phyloP scores from a whole-genome alignment of 352 stramenopile species.

The Phytophthora cryptogea region DNA sequence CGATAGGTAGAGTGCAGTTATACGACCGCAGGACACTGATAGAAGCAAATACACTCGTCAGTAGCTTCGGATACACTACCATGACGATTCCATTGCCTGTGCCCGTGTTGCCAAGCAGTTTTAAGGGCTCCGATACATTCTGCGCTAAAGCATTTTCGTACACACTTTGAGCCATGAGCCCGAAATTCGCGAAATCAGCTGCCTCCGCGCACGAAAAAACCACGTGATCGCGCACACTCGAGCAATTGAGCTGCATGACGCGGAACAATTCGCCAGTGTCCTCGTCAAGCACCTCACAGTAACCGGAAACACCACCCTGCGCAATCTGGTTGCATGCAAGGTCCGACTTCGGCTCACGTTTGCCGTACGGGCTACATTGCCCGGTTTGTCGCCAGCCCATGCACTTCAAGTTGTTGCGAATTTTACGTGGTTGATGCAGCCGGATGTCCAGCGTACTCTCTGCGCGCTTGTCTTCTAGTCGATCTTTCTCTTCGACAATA shows the following conservation, averaged over 20 bases:
- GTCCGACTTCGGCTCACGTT: constrained; percentile 56
- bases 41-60: constrained; percentile 71
- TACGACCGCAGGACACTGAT: constrained; percentile 51
- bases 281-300: constrained; percentile 66
- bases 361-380: constrained; percentile 47
- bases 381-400: constrained; percentile 68
- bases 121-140: constrained; percentile 17
- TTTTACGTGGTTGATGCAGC: constrained; percentile 30
- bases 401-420: constrained; percentile 51
- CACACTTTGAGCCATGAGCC: constrained; percentile 35
- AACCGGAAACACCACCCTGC: constrained; percentile 49
- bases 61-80: constrained; percentile 70
- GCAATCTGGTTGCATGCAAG: constrained; percentile 52
- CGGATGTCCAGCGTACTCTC: constrained; percentile 41
- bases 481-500: constrained; percentile 34
- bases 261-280: constrained; percentile 64
- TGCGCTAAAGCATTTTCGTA: constrained; percentile 31
- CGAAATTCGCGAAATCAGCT: constrained; percentile 69
- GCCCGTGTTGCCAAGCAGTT: constrained; percentile 37
- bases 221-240: constrained; percentile 52
- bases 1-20: constrained; percentile 66
- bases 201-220: constrained; percentile 61
- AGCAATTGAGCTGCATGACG: constrained; percentile 74
- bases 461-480: constrained; percentile 41
- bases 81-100: constrained; percentile 64